Base-by-base conservation (phyloP, 352 stramenopile genomes). In the Peronospora farinosa region DNA sequence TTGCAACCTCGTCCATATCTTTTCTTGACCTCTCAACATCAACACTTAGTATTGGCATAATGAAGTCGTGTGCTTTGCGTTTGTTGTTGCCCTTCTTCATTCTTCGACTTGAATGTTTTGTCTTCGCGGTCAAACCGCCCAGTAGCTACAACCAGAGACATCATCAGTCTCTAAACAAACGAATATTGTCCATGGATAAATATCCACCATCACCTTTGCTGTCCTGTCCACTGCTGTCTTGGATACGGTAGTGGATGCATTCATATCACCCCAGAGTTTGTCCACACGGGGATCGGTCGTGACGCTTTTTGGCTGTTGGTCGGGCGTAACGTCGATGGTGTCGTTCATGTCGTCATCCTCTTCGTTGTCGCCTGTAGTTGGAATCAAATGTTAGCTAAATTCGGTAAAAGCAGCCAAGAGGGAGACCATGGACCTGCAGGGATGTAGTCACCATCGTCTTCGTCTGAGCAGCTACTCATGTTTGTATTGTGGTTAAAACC, bases 381-480 rank as follows among this genome's bases (percentile, higher is more conserved):
- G 23, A 3, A 3, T 21, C 19, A 43, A 25, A 15, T 11, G 8
- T 44, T 32, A 44, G 17, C 19, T 35, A 35, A 44, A 44, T 5
- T 16, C 12, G 21, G 6, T 44, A 28, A 21, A 31, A 32, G 4
- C 3, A n/a, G 12, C 1, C 3, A 11, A 17, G 12, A 44, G 39
- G 1, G 23, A 32, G 19, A 9, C 39, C 35, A 41, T 5, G 15
- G 36, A 40, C 78, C 75, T 63, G 84, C 72, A 1, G 76, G 76
- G 27, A 87, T 58, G 63, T 80, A 89, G 55, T 89, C 78, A 31
- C 77, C 74, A 52, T 86, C 74, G 46, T 83, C 71, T 62, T 83
- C 71, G 16, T 69, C 62, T 7, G 74, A 84, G 3, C 74, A 86
- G 57, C 75, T 86, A 2, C 37, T 28, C 74, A 88, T 84, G n/a